Percentiles rank a stretch among this genome's conserved stretches.
phyloP scores from a whole-genome alignment of 495 filamentous ascomycete species.

The Pseudotulostoma volvatum region DNA sequence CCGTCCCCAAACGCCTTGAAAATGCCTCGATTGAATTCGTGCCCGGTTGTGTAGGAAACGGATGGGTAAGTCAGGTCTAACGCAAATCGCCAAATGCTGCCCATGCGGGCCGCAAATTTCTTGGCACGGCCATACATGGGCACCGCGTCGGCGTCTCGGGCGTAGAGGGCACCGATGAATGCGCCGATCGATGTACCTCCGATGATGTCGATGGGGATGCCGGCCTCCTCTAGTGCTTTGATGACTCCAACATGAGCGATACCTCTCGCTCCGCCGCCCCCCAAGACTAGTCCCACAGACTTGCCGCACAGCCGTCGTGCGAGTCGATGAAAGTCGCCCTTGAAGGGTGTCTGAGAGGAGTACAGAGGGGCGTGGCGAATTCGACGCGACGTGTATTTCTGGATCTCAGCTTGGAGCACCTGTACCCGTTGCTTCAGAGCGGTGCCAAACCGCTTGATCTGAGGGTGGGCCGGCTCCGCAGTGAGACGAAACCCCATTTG shows the following conservation, averaged over 20 bases:
- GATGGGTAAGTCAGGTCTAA: constrained; percentile 92
- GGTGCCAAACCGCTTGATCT: constrained; percentile 61
- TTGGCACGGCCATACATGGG: constrained; percentile 93
- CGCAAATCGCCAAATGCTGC: constrained; percentile 92
- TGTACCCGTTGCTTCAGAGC: constrained; percentile 86
- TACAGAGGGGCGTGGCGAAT: constrained; percentile 79
- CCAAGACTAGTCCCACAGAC: constrained; percentile 84
- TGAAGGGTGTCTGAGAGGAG: constrained; percentile 79
- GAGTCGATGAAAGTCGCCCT: constrained; percentile 89
- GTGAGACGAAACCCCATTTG: constrained; percentile 86
- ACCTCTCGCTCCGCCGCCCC: constrained; percentile 82
- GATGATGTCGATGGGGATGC: constrained; percentile 89
- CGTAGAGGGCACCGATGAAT: constrained; percentile 90
- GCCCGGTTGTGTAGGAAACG: constrained; percentile 87
- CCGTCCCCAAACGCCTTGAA: constrained; percentile 95
- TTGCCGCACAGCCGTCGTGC: constrained; percentile 85
- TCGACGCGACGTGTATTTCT: constrained; percentile 84
- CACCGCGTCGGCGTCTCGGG: constrained; percentile 88
- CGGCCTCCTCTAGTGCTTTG: constrained; percentile 85
- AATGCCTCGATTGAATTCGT: constrained; percentile 97
- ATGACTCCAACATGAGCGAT: constrained; percentile 89
- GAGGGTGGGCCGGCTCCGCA: constrained; percentile 59
- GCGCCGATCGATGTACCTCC: constrained; percentile 97
- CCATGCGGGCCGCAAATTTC: constrained; percentile 94
- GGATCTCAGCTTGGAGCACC: constrained; percentile 87